Percentiles rank a stretch among this genome's conserved stretches.
phyloP scores from a whole-genome alignment of 768 basidiomycete genomes.

The Russula abietina region DNA sequence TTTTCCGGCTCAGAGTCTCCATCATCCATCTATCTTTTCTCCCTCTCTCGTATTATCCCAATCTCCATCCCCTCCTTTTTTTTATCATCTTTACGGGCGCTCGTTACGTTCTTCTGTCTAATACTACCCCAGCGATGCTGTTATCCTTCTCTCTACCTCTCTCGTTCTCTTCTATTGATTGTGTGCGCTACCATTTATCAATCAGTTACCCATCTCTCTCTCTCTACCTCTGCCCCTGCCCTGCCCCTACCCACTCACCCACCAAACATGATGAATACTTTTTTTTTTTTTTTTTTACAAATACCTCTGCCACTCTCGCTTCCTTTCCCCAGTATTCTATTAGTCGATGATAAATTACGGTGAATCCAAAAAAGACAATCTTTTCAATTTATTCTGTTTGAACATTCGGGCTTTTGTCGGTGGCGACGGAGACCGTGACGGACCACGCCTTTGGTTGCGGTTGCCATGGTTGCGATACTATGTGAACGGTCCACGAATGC shows the following conservation, averaged over 20 bases:
- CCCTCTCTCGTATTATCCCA: not conserved
- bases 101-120: not conserved
- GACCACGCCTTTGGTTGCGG: no score
- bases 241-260: no score
- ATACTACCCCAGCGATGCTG: slow-evolving; percentile 1
- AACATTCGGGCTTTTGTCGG: no score
- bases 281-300: not conserved
- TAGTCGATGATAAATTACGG: no score
- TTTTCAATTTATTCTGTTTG: no score
- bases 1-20: not conserved
- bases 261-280: no score
- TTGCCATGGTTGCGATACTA: no score
- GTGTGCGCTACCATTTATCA: not conserved
- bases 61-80: not conserved
- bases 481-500: no score
- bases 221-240: not conserved
- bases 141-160: not conserved
- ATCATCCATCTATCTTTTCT: not conserved
- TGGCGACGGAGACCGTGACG: no score
- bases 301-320: no score
- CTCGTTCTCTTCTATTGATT: not conserved
- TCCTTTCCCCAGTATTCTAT: no score
- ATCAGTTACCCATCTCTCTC: not conserved
- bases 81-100: not conserved
- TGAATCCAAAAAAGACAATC: no score